These are phyloP conservation scores for Calonectria honghensis DNA, from an alignment of 2,329 filamentous ascomycete species.

Conservation along the genomic window DNA sequence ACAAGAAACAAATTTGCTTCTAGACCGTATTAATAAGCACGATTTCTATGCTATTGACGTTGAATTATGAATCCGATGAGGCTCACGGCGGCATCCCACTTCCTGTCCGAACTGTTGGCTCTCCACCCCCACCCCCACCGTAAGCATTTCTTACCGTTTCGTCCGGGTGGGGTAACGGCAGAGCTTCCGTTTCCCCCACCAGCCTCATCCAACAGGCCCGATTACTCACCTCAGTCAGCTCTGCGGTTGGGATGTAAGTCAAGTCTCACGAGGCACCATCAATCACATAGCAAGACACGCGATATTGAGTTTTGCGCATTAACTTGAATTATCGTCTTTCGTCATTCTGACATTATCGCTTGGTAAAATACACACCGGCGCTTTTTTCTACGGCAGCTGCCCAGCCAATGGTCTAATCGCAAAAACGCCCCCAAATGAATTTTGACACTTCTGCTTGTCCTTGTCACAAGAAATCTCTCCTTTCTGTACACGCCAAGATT, in stretches of 20 bases:
- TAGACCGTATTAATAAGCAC: background rate
- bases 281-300: background rate
- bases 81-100: background rate
- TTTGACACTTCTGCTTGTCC: background rate
- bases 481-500: background rate
- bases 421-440: background rate
- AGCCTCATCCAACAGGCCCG: background rate
- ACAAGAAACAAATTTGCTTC: too few species aligned
- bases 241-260: background rate
- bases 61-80: background rate
- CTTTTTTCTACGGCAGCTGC: background rate
- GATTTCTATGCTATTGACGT: background rate
- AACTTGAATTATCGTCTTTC: background rate
- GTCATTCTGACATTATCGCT: conserved; percentile 9
- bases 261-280: accelerated
- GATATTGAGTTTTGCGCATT: background rate
- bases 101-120: background rate
- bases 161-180: background rate
- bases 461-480: background rate
- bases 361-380: conserved; percentile 9
- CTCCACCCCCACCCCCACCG: background rate
- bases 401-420: background rate
- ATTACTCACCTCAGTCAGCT: background rate
- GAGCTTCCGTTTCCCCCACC: background rate
- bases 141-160: background rate